Conservation (phyloP, 768 basidiomycete species). For the Strobilomyces echinocephalus region DNA sequence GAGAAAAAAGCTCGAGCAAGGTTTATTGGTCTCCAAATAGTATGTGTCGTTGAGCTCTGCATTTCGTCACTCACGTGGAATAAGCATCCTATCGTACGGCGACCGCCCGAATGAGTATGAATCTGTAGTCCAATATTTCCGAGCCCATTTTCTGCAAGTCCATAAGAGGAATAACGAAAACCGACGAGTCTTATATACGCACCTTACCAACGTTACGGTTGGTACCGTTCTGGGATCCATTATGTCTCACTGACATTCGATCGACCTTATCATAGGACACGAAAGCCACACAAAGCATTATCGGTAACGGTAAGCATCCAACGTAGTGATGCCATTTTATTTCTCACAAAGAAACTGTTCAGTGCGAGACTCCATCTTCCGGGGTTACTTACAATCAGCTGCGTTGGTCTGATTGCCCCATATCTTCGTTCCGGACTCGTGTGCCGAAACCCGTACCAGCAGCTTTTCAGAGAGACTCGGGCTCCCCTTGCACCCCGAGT, state of each 20-base stretch:
- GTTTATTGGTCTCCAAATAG: slow-evolving; percentile 76
- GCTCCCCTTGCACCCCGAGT: neutral
- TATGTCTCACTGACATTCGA: slow-evolving; percentile 1
- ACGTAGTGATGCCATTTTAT: neutral
- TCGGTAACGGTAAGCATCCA: slow-evolving; percentile 61
- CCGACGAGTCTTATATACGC: slow-evolving; percentile 74
- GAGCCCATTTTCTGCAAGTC: slow-evolving; percentile 78
- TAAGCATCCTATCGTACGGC: slow-evolving; percentile 76
- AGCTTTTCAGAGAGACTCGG: neutral
- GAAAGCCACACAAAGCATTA: slow-evolving; percentile 77
- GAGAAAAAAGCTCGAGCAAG: slow-evolving; percentile 63
- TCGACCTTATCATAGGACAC: slow-evolving; percentile 51
- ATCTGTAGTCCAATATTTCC: slow-evolving; percentile 80
- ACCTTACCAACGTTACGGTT: slow-evolving; percentile 78
- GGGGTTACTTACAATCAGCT: slow-evolving; percentile 69
- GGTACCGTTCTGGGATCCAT: slow-evolving; percentile 14
- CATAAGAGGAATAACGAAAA: slow-evolving; percentile 77
- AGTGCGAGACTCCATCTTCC: slow-evolving; percentile 75
- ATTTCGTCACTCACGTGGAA: slow-evolving; percentile 7
- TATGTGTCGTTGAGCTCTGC: slow-evolving; percentile 32
- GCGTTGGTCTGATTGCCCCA: slow-evolving; percentile 50
- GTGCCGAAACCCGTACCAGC: neutral
- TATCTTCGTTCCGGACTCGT: neutral
- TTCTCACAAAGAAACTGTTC: slow-evolving; percentile 7
- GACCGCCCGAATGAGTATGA: slow-evolving; percentile 79